Evolutionary conservation across 2,329 filamentous ascomycete genomes (phyloP), one percentile per base, ranked within the genome.

Genomic region (Penicillium sclerotiorum): DNA sequence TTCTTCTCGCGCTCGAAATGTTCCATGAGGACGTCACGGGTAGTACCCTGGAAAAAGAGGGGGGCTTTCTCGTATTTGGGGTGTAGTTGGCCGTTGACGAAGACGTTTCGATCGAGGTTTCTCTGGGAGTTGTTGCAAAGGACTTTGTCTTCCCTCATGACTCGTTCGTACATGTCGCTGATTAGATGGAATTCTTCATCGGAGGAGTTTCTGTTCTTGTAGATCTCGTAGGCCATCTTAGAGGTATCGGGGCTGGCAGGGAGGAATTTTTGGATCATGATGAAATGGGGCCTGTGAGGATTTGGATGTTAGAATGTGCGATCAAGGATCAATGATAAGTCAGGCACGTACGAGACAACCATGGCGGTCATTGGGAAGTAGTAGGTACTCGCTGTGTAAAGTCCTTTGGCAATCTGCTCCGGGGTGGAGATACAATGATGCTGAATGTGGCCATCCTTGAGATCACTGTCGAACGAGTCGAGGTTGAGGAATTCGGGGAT

Each of bases 101-200:
- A 86, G 44, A 85, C 75, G 7, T 82, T 82, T 0, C 79, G 75
- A 63, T 83, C 80, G 58, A 86, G 74, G 64, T 87, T 86, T 64
- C 74, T 76, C 62, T 86, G 83, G 1, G 81, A 77, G 11, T 75
- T 76, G 57, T 77, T 72, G 70, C 83, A 86, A 21, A 87, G 78
- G 8, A 78, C 73, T 61, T 86, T 86, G 71, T 87, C 84, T 66
- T 87, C 84, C 1, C 76, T 75, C 79, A 86, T 81, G 66, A 87
- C 78, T 32, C 80, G 79, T 67, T 82, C 82, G 73, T 85, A 86
- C 59, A 86, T 80, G 38, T 79, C 68, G 64, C 76, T 78, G 66
- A 86, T 81, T 45, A 73, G 67, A 12, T 75, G 67, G 62, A 86
- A 86, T 50, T 84, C 79, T 21, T 79, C 78, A 13, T 85, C 79